Percentiles rank a stretch among this genome's conserved stretches.
Evolutionary conservation across 345 rosid species (phyloP).

Genomic region (Murraya koenigii): DNA sequence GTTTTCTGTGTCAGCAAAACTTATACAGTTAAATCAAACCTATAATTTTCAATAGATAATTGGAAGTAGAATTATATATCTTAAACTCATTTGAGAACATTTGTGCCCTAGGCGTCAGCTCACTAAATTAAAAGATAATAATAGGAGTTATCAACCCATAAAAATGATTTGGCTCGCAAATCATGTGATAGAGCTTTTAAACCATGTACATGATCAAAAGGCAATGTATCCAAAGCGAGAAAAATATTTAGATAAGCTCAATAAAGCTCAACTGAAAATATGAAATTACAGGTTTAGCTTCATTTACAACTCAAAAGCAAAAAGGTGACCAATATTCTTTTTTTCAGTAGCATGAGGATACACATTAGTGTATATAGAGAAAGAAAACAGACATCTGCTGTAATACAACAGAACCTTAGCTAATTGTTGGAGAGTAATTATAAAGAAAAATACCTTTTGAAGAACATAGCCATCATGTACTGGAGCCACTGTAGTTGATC

Average conservation of each 20-base stretch:
- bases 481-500: constrained; percentile 92
- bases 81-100: background rate
- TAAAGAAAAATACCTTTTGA: constrained; percentile 65
- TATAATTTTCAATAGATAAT: background rate
- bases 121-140: background rate
- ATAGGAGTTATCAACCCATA: background rate
- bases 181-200: background rate
- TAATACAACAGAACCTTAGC: background rate
- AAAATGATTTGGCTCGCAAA: background rate
- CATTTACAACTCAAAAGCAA: background rate
- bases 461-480: constrained; percentile 98
- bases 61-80: background rate
- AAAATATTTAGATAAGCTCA: background rate
- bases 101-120: background rate
- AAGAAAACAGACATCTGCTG: background rate
- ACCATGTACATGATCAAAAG: background rate
- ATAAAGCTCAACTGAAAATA: background rate
- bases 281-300: background rate
- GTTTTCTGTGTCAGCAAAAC: background rate
- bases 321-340: background rate
- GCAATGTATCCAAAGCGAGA: background rate
- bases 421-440: background rate
- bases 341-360: background rate
- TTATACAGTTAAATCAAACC: background rate
- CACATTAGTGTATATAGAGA: background rate